Conservation (phyloP, 768 basidiomycete species). For the Pholiota molesta region DNA sequence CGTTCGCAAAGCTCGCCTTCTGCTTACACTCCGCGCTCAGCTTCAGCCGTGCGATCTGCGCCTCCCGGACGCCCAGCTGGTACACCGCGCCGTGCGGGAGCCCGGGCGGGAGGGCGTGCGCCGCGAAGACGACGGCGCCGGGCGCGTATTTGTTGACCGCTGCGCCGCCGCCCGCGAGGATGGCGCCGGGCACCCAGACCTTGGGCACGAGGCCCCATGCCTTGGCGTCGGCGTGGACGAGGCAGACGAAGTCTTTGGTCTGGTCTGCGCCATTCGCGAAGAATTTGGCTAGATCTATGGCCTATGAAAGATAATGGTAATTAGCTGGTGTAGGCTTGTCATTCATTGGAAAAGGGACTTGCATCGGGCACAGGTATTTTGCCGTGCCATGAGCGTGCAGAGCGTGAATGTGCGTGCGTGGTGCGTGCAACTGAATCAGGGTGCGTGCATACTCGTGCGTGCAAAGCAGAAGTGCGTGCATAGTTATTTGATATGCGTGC, state of each 20-base stretch:
- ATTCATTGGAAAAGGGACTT: background rate
- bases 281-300: background rate
- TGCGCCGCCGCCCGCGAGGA: background rate
- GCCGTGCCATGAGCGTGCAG: no score
- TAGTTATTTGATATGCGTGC: no score
- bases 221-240: background rate
- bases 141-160: background rate
- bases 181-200: background rate
- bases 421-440: no score
- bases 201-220: background rate
- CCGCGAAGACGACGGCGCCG: background rate
- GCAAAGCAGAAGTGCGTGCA: no score
- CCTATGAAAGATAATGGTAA: background rate
- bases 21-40: background rate
- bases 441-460: no score
- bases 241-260: background rate
- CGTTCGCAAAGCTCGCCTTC: background rate
- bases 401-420: no score
- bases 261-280: background rate
- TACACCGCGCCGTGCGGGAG: background rate
- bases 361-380: no score
- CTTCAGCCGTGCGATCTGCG: background rate
- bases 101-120: no score
- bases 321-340: background rate
- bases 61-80: conserved; percentile 2